Base-by-base conservation (phyloP, 495 filamentous ascomycete species). In the Hyaloscypha finlandica region DNA sequence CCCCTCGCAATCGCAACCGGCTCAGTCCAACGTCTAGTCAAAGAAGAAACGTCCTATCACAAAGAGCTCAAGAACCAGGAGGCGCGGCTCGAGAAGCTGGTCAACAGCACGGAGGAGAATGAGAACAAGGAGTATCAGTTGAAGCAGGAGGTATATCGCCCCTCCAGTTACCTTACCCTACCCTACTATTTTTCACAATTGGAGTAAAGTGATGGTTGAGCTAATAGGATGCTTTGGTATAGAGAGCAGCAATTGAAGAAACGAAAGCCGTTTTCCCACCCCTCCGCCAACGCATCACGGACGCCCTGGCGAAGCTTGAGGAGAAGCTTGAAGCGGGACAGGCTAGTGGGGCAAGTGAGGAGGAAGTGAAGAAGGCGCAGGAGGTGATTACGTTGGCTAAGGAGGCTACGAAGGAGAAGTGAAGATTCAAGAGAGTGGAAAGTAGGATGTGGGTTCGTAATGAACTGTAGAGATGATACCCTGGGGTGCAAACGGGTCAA, bases 21-120 rank as follows among this genome's bases (percentile, higher is more conserved):
- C 56, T 85, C 89, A 25, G 83, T 97, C 71, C 80, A 85, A 70
- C 92, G 94, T 61, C 83, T 97, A 59, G 86, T 97, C 63, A 97
- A 97, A 76, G 95, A 99, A 76, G 92, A 97, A 74, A 81, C 83
- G 39, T 93, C 87, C 75, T 97, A 99, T 80, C 90, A 92, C 78
- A 88, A 89, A 70, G 95, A 99, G 74, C 83, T 92, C 25, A 78
- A 83, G 65, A 77, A 86, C 64, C 92, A 97, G 71, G 83, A 89
- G 63, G 81, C 81, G 65, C 88, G 89, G 52, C 83, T 97, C 48
- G 77, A 86, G 79, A 88, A 90, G 78, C 80, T 93, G 19, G 81
- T 84, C 55, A 77, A 75, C 20, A 78, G 74, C 1, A 74, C 76
- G 35, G 79, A 82, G 5, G 72, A 66, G 31, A 89, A 91, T 65